Percentiles rank a stretch among this genome's conserved stretches.
phyloP scores from a whole-genome alignment of 2,329 filamentous ascomycete species.

The Cryphonectria naterciae region DNA sequence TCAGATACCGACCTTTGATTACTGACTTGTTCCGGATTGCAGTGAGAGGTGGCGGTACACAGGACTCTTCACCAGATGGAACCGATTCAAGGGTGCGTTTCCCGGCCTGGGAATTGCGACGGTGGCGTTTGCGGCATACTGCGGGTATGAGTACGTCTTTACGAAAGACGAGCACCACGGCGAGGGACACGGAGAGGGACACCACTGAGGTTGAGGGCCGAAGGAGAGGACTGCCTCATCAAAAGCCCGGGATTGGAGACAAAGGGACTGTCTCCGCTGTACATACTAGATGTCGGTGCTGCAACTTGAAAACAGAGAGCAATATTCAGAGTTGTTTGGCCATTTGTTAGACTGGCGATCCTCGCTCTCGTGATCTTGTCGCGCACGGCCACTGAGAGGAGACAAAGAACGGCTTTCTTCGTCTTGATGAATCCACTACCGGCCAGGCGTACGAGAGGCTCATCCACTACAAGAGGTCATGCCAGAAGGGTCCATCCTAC shows the following conservation, averaged over 20 bases:
- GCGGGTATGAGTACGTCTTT: slow-evolving; percentile 87
- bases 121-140: slow-evolving; percentile 88
- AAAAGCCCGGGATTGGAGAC: not conserved
- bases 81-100: slow-evolving; percentile 85
- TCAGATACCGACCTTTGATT: not conserved
- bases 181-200: slow-evolving; percentile 56
- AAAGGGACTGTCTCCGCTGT: slow-evolving; percentile 12
- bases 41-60: slow-evolving; percentile 96
- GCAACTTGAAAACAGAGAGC: slow-evolving; percentile 1
- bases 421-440: not conserved
- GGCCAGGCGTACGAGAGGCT: not conserved
- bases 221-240: not conserved
- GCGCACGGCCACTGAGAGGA: not conserved
- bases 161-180: slow-evolving; percentile 70
- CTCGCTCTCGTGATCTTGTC: not conserved
- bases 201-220: slow-evolving; percentile 52
- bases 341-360: not conserved
- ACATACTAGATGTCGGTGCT: slow-evolving; percentile 21
- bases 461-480: not conserved
- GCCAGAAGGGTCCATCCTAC: not conserved
- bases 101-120: slow-evolving; percentile 91
- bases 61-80: slow-evolving; percentile 83
- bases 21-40: slow-evolving; percentile 29
- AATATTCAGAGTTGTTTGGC: not conserved
- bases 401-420: not conserved